Evolutionary conservation across 768 basidiomycete species (phyloP).

Genomic region (Phylloporus scabripes): DNA sequence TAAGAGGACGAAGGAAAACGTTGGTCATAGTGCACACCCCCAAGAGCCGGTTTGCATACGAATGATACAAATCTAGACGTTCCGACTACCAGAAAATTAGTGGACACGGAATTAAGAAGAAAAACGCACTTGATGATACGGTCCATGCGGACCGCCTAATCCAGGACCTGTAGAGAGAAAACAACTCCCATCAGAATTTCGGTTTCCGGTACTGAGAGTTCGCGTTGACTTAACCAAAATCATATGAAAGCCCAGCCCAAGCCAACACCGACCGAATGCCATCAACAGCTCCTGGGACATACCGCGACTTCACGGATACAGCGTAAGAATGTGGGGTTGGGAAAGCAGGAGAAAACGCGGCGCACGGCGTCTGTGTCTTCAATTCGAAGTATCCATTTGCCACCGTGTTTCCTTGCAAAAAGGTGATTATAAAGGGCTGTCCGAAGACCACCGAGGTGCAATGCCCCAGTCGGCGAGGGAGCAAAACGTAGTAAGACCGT

Average conservation of each 20-base stretch:
- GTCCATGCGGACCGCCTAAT: conserved; percentile 57
- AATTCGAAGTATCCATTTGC: conserved; percentile 87
- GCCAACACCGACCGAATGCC: conserved; percentile 67
- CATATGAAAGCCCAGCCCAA: conserved; percentile 86
- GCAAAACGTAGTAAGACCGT: conserved; percentile 85
- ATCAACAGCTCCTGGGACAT: conserved; percentile 81
- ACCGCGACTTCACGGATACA: conserved; percentile 52
- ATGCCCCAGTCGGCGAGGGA: conserved; percentile 90
- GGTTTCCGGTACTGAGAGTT: too few relatives aligned
- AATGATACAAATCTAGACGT: conserved; percentile 77
- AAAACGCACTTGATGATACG: conserved; percentile 47
- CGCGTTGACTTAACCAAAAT: conserved; percentile 59
- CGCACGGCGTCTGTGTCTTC: conserved; percentile 93
- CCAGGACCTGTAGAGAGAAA: conserved; percentile 27
- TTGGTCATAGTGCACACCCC: conserved; percentile 44
- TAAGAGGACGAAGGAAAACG: not conserved
- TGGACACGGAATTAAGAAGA: conserved; percentile 58
- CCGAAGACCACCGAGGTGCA: conserved; percentile 92
- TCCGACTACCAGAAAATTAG: conserved; percentile 60
- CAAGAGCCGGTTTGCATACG: conserved; percentile 67
- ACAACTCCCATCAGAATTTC: conserved; percentile 3
- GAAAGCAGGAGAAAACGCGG: not conserved
- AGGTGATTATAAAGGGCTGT: conserved; percentile 93
- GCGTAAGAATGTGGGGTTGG: not conserved
- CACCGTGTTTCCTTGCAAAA: conserved; percentile 72